phyloP scores from a whole-genome alignment of 257 asterid species.

The Ajuga chamaepitys region DNA sequence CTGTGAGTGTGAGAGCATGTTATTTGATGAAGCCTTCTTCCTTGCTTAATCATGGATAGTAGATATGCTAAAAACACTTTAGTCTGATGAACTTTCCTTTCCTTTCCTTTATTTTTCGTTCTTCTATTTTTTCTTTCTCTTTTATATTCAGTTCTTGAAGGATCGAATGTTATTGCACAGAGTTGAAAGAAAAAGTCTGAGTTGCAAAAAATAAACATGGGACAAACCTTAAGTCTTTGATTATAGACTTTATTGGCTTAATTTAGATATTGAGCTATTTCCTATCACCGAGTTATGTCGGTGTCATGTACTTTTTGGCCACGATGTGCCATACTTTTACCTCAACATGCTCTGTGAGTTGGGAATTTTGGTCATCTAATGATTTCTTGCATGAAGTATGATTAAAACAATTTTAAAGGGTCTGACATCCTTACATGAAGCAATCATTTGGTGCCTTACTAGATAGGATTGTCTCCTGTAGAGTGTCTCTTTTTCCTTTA shows the following conservation, averaged over 20 bases:
- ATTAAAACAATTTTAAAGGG: not conserved
- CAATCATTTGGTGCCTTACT: not conserved
- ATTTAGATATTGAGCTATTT: not conserved
- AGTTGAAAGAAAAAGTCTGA: not conserved
- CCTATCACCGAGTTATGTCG: not conserved
- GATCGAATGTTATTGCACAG: not conserved
- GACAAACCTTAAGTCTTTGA: not conserved
- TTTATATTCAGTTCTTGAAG: not conserved
- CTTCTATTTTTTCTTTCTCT: not conserved
- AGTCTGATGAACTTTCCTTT: not conserved
- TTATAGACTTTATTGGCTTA: not conserved
- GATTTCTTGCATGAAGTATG: not conserved
- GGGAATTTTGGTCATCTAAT: not conserved
- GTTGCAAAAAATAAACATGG: not conserved
- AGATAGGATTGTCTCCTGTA: not conserved
- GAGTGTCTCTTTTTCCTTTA: not conserved
- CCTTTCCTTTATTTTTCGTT: too few relatives aligned
- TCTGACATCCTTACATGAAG: not conserved
- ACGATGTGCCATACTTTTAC: not conserved
- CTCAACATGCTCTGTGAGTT: not conserved
- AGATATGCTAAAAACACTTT: not conserved
- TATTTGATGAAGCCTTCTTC: not conserved
- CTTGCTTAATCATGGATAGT: not conserved
- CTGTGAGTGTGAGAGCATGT: not conserved
- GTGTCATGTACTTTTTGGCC: not conserved